A percentile compares a stretch with the other conserved stretches of the same genome.
phyloP scores from a whole-genome alignment of 768 basidiomycete genomes.

The Podaxis sp. region DNA sequence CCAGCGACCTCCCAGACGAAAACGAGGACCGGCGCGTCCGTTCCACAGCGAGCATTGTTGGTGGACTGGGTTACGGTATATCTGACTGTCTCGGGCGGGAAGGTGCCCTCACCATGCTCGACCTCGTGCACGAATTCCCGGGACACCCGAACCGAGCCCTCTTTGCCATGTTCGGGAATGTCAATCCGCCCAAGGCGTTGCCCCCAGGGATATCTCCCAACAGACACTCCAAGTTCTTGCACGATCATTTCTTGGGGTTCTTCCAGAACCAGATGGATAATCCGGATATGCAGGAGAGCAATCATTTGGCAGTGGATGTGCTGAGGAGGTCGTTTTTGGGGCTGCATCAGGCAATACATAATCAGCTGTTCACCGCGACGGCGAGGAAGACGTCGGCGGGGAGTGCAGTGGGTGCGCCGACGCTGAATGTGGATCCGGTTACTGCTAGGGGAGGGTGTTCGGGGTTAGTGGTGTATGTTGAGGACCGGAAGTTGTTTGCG shows the following conservation, averaged over 20 bases:
- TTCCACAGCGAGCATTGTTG: slow-evolving; percentile 84
- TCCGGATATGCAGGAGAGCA: slow-evolving; percentile 25
- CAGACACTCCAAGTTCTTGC: slow-evolving; percentile 75
- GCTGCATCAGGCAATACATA: slow-evolving; percentile 79
- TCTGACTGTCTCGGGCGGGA: slow-evolving; percentile 84
- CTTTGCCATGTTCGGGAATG: slow-evolving; percentile 94
- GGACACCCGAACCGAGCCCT: slow-evolving; percentile 75
- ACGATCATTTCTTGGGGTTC: slow-evolving; percentile 68
- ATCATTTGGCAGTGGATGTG: slow-evolving; percentile 65
- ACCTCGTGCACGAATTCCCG: slow-evolving; percentile 87
- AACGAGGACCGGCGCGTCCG: slow-evolving; percentile 87
- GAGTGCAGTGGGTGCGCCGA: slow-evolving; percentile 37
- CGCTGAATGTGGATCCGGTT: slow-evolving; percentile 37
- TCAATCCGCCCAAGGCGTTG: slow-evolving; percentile 39
- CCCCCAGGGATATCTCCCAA: slow-evolving; percentile 53
- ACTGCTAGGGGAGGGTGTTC: slow-evolving; percentile 70
- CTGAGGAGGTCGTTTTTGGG: slow-evolving; percentile 83
- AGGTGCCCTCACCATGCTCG: slow-evolving; percentile 83
- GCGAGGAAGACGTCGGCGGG: slow-evolving; percentile 72
- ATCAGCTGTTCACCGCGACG: slow-evolving; percentile 48
- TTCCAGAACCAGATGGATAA: slow-evolving; percentile 57
- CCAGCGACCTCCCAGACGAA: slow-evolving; percentile 73
- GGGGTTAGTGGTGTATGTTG: slow-evolving; percentile 82
- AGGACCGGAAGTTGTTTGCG: slow-evolving; percentile 74
- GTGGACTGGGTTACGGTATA: slow-evolving; percentile 93